Evolutionary conservation across 768 basidiomycete genomes (phyloP), one percentile per base, ranked within the genome.

Genomic region (Sistotremastrum niveocremeum): DNA sequence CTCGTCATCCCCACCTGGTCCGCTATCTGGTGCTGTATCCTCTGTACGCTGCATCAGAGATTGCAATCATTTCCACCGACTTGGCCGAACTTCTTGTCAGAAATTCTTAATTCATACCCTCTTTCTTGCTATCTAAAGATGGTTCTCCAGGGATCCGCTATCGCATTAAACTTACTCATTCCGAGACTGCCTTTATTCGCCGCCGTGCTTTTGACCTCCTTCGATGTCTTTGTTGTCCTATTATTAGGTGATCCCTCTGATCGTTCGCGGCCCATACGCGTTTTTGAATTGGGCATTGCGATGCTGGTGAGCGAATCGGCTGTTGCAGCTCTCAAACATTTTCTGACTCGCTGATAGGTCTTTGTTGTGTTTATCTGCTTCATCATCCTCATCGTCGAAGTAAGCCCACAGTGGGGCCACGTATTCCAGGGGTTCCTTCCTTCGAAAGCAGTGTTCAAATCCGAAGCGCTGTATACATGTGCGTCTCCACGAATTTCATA

Each of bases 21-120:
- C 62, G 72, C 28, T 66, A 60, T 56, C 47, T 58, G 12, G 54
- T 65, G n/a, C 58, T 73, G 6, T 73, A 72, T 49, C 72, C 72
- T 3, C 60, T 73, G 2, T 72, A 71, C 53, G 54, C 51, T 11
- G 52, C 67, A 33, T 54, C 65, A 32, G 75, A 77, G 56, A 54
- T 73, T 10, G 75, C 73, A 20, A 74, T 77, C 51, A 68, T 76
- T 47, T 68, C 66, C 34, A 77, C 76, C 10, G 76, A 77, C 57
- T 57, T 78, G 28, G 76, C 77, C 8, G 78, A 81, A 51, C 62
- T 81, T 4, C 61, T 81, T 1, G 77, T 20, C 20, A 20, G 20
- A 20, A 20, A 20, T 1, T 20, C 20, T 20, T 20, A 2, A 20
- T 20, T 20, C 20, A 20, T 20, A 20, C 20, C 20, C 20, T 20